phyloP scores from a whole-genome alignment of 2,329 filamentous ascomycete species.

The Lachnellula suecica region DNA sequence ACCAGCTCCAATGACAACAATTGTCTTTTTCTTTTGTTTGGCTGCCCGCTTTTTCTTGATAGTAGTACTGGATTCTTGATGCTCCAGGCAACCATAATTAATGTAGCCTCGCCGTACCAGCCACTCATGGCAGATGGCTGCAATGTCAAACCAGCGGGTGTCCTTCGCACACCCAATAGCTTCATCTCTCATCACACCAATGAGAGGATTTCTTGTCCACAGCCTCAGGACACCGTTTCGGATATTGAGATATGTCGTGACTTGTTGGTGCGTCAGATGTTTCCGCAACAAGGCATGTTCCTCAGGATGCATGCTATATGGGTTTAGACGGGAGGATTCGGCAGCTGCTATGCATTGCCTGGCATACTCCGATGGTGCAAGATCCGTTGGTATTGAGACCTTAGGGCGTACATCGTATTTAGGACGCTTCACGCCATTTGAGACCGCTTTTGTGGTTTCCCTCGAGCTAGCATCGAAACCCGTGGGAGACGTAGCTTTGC shows the following conservation, averaged over 20 bases:
- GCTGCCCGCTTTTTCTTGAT: conserved; percentile 35
- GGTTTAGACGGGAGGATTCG: conserved; percentile 84
- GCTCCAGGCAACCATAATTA: conserved; percentile 88
- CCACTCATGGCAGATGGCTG: conserved; percentile 90
- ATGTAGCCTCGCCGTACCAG: conserved; percentile 88
- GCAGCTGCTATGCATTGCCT: conserved; percentile 87
- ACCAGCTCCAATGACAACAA: conserved; percentile 90
- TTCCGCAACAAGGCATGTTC: conserved; percentile 80
- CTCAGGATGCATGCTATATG: conserved; percentile 80
- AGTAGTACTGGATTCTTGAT: conserved; percentile 42
- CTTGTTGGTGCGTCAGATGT: conserved; percentile 82
- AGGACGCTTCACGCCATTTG: conserved; percentile 31
- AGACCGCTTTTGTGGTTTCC: conserved; percentile 20
- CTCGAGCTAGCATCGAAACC: conserved; percentile 43
- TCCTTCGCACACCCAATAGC: conserved; percentile 90
- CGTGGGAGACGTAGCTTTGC: conserved; percentile 62
- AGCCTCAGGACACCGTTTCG: conserved; percentile 89
- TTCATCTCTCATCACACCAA: conserved; percentile 78
- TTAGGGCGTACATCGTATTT: conserved; percentile 66
- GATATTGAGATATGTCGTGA: conserved; percentile 94
- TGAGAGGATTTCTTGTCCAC: conserved; percentile 84
- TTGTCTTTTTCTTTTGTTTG: conserved; percentile 62
- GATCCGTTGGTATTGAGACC: conserved; percentile 77
- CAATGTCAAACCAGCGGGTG: conserved; percentile 82
- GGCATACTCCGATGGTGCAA: conserved; percentile 78